Percentiles rank a stretch among this genome's conserved stretches.
phyloP scores from a whole-genome alignment of 495 filamentous ascomycete genomes.

The Echria macrotheca region DNA sequence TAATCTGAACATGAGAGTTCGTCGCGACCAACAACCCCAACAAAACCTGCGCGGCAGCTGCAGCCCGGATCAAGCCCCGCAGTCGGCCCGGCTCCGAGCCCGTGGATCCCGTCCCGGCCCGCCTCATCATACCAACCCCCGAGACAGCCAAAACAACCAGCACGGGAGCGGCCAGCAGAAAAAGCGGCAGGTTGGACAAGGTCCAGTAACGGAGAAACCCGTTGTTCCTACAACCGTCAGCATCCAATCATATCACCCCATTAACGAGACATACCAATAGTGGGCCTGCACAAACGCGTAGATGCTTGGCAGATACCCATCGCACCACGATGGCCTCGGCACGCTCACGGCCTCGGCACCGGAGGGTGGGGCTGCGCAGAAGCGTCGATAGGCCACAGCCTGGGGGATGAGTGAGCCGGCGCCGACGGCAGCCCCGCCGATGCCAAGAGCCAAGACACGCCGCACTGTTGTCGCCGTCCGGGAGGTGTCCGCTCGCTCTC shows the following conservation, averaged over 20 bases:
- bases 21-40: constrained; percentile 67
- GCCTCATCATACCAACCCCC: constrained; percentile 41
- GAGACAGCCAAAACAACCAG: constrained; percentile 62
- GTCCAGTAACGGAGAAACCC: constrained; percentile 93
- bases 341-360: constrained; percentile 32
- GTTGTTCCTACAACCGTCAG: constrained; percentile 55
- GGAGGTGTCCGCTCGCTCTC: constrained; percentile 5
- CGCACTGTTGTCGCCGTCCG: constrained; percentile 27
- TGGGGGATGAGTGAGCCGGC: constrained; percentile 68
- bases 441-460: constrained; percentile 49
- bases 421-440: constrained; percentile 63
- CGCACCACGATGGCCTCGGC: constrained; percentile 60
- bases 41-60: constrained; percentile 68
- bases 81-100: constrained; percentile 17
- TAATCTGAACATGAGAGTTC: constrained; percentile 87
- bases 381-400: constrained; percentile 64
- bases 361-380: constrained; percentile 46
- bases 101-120: background rate
- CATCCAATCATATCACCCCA: no score
- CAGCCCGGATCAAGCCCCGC: constrained; percentile 38
- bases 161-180: constrained; percentile 76
- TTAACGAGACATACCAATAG: constrained; percentile 70
- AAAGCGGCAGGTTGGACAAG: constrained; percentile 77
- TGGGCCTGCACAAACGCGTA: constrained; percentile 82
- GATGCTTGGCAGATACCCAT: constrained; percentile 65